Evolutionary conservation across 169 alveolate genomes (phyloP).

Genomic region (Plasmodium reichenowi): DNA sequence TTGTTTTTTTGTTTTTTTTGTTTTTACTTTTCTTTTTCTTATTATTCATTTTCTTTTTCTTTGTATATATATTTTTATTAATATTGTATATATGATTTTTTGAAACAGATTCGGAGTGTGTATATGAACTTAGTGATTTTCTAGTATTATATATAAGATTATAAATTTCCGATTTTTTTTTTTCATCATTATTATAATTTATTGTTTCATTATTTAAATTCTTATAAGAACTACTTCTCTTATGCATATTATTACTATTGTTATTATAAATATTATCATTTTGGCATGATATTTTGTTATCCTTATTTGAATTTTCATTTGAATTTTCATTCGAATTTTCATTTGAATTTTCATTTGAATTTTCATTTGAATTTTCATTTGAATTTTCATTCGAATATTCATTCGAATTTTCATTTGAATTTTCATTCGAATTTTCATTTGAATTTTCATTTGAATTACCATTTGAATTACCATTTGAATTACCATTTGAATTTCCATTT

Average conservation of each 20-base stretch:
- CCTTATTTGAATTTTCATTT: too few species aligned
- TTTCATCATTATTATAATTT: slow-evolving; percentile 17
- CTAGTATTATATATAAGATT: slow-evolving; percentile 11
- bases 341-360: too few species aligned
- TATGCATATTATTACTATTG: background rate
- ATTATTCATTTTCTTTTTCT: too few species aligned
- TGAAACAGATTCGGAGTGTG: background rate
- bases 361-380: too few species aligned
- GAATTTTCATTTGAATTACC: too few species aligned
- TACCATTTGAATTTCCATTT: too few species aligned
- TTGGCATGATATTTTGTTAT: background rate
- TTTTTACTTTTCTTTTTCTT: background rate
- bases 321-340: background rate
- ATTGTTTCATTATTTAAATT: background rate
- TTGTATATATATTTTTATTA: background rate
- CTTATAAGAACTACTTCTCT: background rate
- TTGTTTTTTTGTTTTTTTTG: background rate
- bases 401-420: background rate
- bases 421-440: too few species aligned
- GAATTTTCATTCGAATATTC: background rate
- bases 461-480: too few species aligned
- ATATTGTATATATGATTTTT: background rate
- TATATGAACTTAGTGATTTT: background rate
- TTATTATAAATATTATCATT: background rate
- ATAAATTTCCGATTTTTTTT: slow-evolving; percentile 43